Evolutionary conservation across 805 yeast genomes (phyloP).

Genomic region (Nakazawaea ambrosiae): DNA sequence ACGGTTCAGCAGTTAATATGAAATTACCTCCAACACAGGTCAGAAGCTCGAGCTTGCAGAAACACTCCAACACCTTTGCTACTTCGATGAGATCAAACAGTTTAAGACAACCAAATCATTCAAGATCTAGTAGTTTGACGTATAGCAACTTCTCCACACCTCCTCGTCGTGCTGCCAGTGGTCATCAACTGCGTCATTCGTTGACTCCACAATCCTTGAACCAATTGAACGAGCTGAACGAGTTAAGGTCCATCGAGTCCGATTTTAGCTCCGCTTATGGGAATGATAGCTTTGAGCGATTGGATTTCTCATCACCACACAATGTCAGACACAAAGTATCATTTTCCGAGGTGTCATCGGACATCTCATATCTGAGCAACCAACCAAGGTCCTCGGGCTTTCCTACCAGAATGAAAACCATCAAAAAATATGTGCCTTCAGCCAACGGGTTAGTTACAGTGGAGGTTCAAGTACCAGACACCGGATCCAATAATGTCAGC

Average conservation of each 20-base stretch:
- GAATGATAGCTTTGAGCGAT: not conserved
- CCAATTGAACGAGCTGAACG: constrained; percentile 9
- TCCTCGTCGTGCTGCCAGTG: not conserved
- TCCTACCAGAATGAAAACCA: constrained; percentile 31
- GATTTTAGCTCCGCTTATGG: constrained; percentile 1
- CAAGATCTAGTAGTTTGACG: constrained; percentile 14
- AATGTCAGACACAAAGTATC: constrained; percentile 16
- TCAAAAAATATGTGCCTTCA: constrained; percentile 68
- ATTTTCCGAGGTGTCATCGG: constrained; percentile 13
- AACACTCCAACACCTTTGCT: constrained; percentile 8
- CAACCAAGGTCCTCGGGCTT: constrained; percentile 1
- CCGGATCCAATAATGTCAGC: constrained; percentile 13
- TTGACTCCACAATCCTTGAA: constrained; percentile 17
- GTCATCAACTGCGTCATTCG: constrained; percentile 6
- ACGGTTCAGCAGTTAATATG: constrained; percentile 25
- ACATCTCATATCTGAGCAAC: not conserved
- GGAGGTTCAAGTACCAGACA: constrained; percentile 50
- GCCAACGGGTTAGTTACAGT: constrained; percentile 62
- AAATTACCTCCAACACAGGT: constrained; percentile 24
- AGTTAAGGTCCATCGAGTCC: not conserved
- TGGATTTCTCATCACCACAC: not conserved
- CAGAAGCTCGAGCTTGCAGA: constrained; percentile 16
- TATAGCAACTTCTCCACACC: constrained; percentile 7
- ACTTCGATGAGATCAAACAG: not conserved
- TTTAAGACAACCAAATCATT: constrained; percentile 10